Evolutionary conservation across 78 protist species (phyloP), one percentile per base, ranked within the genome.

Genomic region (Mastigamoeba balamuthi): DNA sequence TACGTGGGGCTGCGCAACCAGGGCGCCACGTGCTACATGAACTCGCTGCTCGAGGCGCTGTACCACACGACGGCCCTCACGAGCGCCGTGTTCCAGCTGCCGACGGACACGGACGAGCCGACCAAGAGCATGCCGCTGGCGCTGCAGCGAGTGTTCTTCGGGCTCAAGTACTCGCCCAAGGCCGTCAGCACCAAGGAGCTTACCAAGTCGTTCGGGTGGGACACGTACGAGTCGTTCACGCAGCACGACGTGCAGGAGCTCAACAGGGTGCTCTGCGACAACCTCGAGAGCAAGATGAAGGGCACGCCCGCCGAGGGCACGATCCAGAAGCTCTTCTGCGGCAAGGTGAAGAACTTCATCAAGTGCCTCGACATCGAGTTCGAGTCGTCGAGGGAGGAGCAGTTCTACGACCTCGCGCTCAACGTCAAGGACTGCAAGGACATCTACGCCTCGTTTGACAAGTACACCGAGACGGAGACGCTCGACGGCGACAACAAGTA

Each of bases 201-300:
- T 25, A 90, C 95, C 5, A 77, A 75, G 64, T 81, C 92, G 35
- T 97, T 95, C 43, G 97, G 99, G 3, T 97, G 99, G 99, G 84
- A 82, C 48, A 52, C 93, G 27, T 2, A 29, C 42, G 97, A 97
- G 29, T 52, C 94, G 25, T 94, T 94, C 72, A 85, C 80, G 76
- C 98, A 95, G 88, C 98, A 95, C 75, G 99, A 97, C 76, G 98
- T 97, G 38, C 95, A 91, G 42, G 99, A 97, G 85, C 84, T 97
- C 9, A 88, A 80, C 67, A 87, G 99, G 1, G 96, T 97, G 48
- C 82, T 97, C 8, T 79, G 85, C 38, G 98, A 95, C 77, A 89
- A 90, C 48, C 58, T 97, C 1, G 97, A 95, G 75, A 89, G 79
- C 30, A 93, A 93, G 77, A 92, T 97, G 96, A 93, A 93, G 70